Evolutionary conservation across 208 protist genomes (phyloP).

Genomic region (Acanthamoeba castellanii): DNA sequence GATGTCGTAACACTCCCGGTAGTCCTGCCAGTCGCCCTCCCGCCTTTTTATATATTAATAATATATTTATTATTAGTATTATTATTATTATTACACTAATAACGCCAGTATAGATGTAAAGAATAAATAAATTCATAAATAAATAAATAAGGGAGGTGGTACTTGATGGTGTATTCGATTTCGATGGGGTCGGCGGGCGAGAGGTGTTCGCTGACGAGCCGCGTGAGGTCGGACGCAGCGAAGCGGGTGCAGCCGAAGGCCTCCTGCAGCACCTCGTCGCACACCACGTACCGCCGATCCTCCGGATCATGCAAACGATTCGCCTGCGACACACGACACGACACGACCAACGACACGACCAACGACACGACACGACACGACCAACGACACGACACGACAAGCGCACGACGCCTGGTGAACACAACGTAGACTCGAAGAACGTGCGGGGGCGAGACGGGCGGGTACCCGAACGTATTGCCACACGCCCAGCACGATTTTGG

Average conservation of each 20-base stretch:
- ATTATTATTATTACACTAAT: not conserved
- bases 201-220: slow-evolving; percentile 52
- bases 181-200: slow-evolving; percentile 56
- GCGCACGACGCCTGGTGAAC: not conserved
- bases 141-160: not conserved
- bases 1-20: slow-evolving; percentile 65
- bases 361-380: not conserved
- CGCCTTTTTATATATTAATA: not conserved
- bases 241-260: slow-evolving; percentile 4
- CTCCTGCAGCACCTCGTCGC: slow-evolving; percentile 47
- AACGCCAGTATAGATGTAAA: no score
- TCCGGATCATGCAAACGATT: slow-evolving; percentile 63
- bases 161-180: slow-evolving; percentile 59
- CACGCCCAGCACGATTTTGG: slow-evolving; percentile 39
- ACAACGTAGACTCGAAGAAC: not conserved
- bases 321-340: not conserved
- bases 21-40: slow-evolving; percentile 17
- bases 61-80: not conserved
- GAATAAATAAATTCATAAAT: no score
- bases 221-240: not conserved
- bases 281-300: slow-evolving; percentile 51
- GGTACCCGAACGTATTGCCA: slow-evolving; percentile 66
- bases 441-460: not conserved
- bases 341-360: not conserved
- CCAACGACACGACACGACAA: not conserved